Evolutionary conservation across 2,329 filamentous ascomycete genomes (phyloP), one percentile per base, ranked within the genome.

Genomic region (Exserohilum rostratum): DNA sequence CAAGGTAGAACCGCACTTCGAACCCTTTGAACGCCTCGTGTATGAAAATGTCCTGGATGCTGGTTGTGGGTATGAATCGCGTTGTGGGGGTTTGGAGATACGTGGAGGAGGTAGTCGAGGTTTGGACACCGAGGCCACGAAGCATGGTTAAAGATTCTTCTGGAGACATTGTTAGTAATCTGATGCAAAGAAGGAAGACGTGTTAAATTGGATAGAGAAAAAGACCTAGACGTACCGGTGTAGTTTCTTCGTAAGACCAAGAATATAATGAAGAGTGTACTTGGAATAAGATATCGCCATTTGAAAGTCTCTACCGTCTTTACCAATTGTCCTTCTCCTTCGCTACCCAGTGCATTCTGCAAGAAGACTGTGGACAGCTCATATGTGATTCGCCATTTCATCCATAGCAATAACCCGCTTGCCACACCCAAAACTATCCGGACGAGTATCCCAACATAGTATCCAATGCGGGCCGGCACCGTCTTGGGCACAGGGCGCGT

Each of bases 11-110:
- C 35, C 88, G 81, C 31, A 98, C 92, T 77, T 93, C 91, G 69
- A 97, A 96, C 0, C 93, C 93, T 53, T 86, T 86, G 76, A 98
- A 98, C 3, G 93, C 95, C 79, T 99, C 95, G 73, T 97, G 92
- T 46, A 99, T 90, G 49, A 97, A 86, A 52, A 99, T 88, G 73
- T 99, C 95, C 71, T 90, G 90, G 53, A 99, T 96, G 76, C 91
- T 88, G 39, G 89, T 90, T 0, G 93, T 96, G 0, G 95, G 93
- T 55, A 99, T 98, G 74, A 90, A 91, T 45, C 87, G 80, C n/a
- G 86, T 89, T 1, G 82, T 81, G 2, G 84, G 77, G 7, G 80
- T 80, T 33, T 82, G 81, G 6, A 93, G 80, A 67, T 90, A 91
- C 7, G 87, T 89, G 1, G 82, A 76, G 7, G 87, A 87, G 25